phyloP scores from a whole-genome alignment of 2,329 filamentous ascomycete species.

The Aspergillus sp. region DNA sequence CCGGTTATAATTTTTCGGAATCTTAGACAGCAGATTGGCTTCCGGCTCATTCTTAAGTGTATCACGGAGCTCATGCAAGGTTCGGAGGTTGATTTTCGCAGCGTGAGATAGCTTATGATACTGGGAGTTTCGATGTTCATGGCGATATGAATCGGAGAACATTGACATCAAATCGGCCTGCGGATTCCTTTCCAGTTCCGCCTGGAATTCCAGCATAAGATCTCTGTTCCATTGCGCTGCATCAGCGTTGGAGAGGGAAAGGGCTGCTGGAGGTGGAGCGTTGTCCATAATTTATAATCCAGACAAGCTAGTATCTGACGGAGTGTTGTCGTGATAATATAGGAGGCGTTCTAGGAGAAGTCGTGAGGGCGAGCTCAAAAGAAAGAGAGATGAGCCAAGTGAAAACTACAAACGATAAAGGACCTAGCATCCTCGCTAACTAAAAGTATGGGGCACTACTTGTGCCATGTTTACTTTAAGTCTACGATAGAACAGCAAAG shows the following conservation, averaged over 20 bases:
- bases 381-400: no score
- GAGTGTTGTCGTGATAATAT: no score
- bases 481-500: no score
- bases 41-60: constrained; percentile 10
- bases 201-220: constrained; percentile 12
- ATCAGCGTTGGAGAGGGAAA: constrained; percentile 7
- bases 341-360: no score
- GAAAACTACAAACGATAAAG: no score
- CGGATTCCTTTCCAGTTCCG: constrained; percentile 12
- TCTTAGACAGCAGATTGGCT: constrained; percentile 11
- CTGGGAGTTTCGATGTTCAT: constrained; percentile 9
- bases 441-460: no score
- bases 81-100: constrained; percentile 11
- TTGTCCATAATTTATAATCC: no score
- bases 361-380: no score
- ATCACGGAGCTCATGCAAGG: constrained; percentile 8
- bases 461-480: no score
- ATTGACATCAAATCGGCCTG: constrained; percentile 15
- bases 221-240: constrained; percentile 16
- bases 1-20: constrained; percentile 14
- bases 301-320: no score
- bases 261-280: not conserved
- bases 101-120: constrained; percentile 8
- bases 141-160: constrained; percentile 10
- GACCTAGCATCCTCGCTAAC: no score